Evolutionary conservation across 2,329 filamentous ascomycete species (phyloP).

Genomic region (Claviceps sp.): DNA sequence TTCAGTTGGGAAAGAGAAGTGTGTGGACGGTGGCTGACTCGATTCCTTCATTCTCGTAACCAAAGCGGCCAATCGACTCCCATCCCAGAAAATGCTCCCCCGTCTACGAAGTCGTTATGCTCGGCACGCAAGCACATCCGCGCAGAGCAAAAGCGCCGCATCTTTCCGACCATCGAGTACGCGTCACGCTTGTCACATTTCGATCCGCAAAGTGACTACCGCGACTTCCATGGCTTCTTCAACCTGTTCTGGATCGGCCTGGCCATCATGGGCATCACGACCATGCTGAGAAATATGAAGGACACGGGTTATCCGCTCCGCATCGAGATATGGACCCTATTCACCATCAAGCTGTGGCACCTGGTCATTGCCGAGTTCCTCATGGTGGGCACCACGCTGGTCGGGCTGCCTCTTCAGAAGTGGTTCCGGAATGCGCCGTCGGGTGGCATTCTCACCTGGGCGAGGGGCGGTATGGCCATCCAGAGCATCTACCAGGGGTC

Average conservation of each 20-base stretch:
- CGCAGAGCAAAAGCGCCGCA: conserved; percentile 64
- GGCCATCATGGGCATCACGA: conserved; percentile 91
- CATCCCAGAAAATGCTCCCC: conserved; percentile 78
- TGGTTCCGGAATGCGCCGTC: conserved; percentile 42
- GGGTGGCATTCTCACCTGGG: conserved; percentile 54
- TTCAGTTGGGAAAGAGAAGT: neutral
- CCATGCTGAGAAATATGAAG: conserved; percentile 84
- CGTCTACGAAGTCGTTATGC: conserved; percentile 76
- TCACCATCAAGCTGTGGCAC: conserved; percentile 81
- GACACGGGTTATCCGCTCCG: conserved; percentile 81
- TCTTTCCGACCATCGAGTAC: conserved; percentile 92
- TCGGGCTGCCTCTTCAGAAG: conserved; percentile 62
- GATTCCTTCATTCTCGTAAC: neutral
- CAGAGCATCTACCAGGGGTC: conserved; percentile 69
- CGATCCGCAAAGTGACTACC: conserved; percentile 80
- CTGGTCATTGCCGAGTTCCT: conserved; percentile 68
- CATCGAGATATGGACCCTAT: conserved; percentile 75
- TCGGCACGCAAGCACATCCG: conserved; percentile 72
- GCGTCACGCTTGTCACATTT: conserved; percentile 87
- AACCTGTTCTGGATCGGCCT: conserved; percentile 96
- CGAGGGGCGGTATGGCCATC: conserved; percentile 59
- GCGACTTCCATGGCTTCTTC: conserved; percentile 95
- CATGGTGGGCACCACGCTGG: conserved; percentile 66
- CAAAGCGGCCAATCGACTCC: conserved; percentile 70
- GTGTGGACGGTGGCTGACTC: neutral